phyloP scores from a whole-genome alignment of 2,329 filamentous ascomycete genomes.

The Decorospora gaudefroyi region DNA sequence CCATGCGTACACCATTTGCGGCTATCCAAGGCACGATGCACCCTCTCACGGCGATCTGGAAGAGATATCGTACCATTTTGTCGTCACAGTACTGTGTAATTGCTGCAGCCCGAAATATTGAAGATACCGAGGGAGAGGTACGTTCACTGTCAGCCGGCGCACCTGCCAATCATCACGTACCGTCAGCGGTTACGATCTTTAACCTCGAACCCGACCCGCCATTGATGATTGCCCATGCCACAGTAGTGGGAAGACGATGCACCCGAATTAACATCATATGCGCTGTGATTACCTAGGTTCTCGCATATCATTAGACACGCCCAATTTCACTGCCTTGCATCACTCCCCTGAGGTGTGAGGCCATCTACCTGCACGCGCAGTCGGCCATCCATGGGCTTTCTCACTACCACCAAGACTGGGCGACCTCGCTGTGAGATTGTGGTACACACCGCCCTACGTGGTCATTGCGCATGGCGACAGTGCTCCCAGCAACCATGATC shows the following conservation, averaged over 20 bases:
- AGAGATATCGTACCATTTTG: slow-evolving; percentile 19
- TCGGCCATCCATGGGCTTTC: slow-evolving; percentile 1
- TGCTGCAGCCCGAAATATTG: slow-evolving; percentile 21
- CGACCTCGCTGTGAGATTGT: slow-evolving; percentile 6
- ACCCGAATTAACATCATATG: slow-evolving; percentile 17
- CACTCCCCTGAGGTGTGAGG: not conserved
- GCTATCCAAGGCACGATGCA: slow-evolving; percentile 12
- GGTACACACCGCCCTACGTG: slow-evolving; percentile 21
- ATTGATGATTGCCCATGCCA: no score
- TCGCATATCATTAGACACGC: not conserved
- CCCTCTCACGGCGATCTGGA: slow-evolving; percentile 8
- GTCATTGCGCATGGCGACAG: slow-evolving; percentile 14
- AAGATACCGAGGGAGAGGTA: slow-evolving; percentile 25
- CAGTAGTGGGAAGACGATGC: slow-evolving; percentile 7
- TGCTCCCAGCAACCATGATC: slow-evolving; percentile 24
- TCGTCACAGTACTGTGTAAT: slow-evolving; percentile 21
- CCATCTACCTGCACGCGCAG: slow-evolving; percentile 2
- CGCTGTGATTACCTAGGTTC: slow-evolving; percentile 8
- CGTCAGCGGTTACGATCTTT: slow-evolving; percentile 11
- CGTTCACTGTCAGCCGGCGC: slow-evolving; percentile 16
- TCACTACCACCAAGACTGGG: slow-evolving; percentile 5
- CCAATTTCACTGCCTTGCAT: slow-evolving; percentile 8
- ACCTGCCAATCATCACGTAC: slow-evolving; percentile 1
- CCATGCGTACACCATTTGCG: slow-evolving; percentile 14
- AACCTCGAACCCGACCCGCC: slow-evolving; percentile 17